Conservation (phyloP, 768 basidiomycete species). For the Termitomyces sp. region DNA sequence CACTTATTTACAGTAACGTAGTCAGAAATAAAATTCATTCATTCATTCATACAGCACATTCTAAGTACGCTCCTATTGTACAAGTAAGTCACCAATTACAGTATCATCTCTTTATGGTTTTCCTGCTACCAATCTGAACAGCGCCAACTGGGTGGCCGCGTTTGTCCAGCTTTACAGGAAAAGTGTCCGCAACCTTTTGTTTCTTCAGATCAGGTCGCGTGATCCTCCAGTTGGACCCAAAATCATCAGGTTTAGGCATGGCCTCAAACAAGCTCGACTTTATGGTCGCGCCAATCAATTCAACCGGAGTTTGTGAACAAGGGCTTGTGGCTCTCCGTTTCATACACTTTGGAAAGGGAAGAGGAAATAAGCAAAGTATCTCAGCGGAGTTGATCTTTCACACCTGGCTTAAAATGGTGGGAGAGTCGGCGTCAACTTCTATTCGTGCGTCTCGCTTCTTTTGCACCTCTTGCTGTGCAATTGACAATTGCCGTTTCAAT, state of each 20-base stretch:
- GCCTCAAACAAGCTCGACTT: constrained; percentile 25
- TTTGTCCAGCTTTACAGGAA: constrained; percentile 33
- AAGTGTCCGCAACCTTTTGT: constrained; percentile 12
- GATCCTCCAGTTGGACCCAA: constrained; percentile 33
- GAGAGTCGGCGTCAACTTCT: constrained; percentile 3
- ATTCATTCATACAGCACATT: too few species aligned
- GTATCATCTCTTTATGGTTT: neutral
- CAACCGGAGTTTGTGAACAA: neutral
- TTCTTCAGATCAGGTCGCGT: constrained; percentile 6
- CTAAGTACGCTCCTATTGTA: neutral
- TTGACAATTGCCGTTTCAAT: constrained; percentile 12
- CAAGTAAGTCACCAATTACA: neutral
- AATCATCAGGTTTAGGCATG: constrained; percentile 30
- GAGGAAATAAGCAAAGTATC: neutral
- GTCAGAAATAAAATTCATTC: too few species aligned
- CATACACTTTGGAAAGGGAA: neutral
- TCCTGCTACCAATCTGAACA: constrained; percentile 36
- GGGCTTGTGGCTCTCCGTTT: constrained; percentile 1
- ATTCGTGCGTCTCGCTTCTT: neutral
- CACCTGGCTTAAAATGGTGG: neutral
- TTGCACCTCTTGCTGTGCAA: constrained; percentile 8
- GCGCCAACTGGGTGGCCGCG: constrained; percentile 29
- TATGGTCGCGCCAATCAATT: neutral
- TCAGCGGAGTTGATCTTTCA: neutral
- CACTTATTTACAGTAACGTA: too few species aligned